Base-by-base conservation (phyloP, 2,329 filamentous ascomycete species). In the Beauveria varroae region DNA sequence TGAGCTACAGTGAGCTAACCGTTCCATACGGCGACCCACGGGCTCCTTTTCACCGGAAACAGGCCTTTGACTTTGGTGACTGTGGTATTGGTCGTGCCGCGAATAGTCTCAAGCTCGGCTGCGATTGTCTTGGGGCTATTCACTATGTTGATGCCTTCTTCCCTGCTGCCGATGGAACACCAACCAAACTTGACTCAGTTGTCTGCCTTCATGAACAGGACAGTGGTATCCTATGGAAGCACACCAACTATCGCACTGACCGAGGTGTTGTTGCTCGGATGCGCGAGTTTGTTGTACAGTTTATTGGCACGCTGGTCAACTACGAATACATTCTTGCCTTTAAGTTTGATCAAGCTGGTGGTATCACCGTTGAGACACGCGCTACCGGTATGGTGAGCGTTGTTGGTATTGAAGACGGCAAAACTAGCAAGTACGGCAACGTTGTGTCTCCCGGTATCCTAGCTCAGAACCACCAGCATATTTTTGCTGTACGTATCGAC, bases 11-110 rank as follows among this genome's bases (percentile, higher is more conserved):
- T 64, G 88, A 91, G 70, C 88, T 91, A 83, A 83, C 83, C 1
- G 85, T 89, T 0, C 86, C 86, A 0, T 90, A 90, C 65, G 86
- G 78, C 3, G 87, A 90, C 66, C 84, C 84, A 1, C 80, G 87
- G 1, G 74, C 79, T 0, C 87, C 86, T 0, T 89, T 83, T 69
- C 85, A 87, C 57, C 80, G 86, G 47, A 90, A 91, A 70, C 84
- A 86, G 58, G 87, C 87, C 0, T 90, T 91, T 66, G 87, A 90
- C 66, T 83, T 90, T 63, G 88, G 88, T 8, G 86, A 90, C 62
- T 85, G 81, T 10, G 87, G 87, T 5, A 83, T 85, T 26, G 88
- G 88, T 1, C 80, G 83, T 54, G 84, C 80, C 53, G 84, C 86
- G 18, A 91, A 91, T 71, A 88, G 88, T 64, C 78, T 91, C 3